Percentiles rank a stretch among this genome's conserved stretches.
Conservation (phyloP, 352 stramenopile genomes). For the Pythium folliculosum region DNA sequence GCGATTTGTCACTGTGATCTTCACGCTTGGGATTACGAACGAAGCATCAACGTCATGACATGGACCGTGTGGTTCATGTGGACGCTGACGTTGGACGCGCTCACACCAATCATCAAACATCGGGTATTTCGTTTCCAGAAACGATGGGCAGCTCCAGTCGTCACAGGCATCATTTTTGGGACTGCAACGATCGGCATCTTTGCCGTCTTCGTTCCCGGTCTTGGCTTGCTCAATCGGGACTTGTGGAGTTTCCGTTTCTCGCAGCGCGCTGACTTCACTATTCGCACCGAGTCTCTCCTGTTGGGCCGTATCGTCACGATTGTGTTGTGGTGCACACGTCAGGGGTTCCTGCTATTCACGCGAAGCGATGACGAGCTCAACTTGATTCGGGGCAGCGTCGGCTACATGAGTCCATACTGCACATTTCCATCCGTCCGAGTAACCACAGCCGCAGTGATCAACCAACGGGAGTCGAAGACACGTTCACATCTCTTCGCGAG, state of each 20-base stretch:
- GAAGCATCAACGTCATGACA: not conserved
- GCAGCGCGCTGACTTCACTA: not conserved
- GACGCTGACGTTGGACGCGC: conserved; percentile 9
- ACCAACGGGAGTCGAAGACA: not conserved
- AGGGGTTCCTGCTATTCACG: conserved; percentile 7
- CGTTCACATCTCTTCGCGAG: not conserved
- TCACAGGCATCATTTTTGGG: conserved; percentile 3
- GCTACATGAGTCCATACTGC: conserved; percentile 11
- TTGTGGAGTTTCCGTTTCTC: conserved; percentile 4
- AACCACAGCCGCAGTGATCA: not conserved
- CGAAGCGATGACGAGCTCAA: conserved; percentile 13
- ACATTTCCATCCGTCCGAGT: not conserved
- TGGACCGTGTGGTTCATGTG: conserved; percentile 18
- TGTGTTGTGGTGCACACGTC: conserved; percentile 14
- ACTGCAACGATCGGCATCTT: not conserved
- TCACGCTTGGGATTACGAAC: conserved; percentile 6
- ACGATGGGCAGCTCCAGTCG: conserved; percentile 3
- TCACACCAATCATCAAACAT: conserved; percentile 6
- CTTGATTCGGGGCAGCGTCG: conserved; percentile 9
- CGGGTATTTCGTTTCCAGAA: conserved; percentile 10
- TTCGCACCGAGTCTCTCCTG: not conserved
- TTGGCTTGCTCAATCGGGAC: conserved; percentile 5
- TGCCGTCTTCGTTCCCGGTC: not conserved
- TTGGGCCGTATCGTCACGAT: conserved; percentile 2
- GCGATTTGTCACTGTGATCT: conserved; percentile 6